Base-by-base conservation (phyloP, 2,329 filamentous ascomycete species). In the Acrodontium crateriforme region DNA sequence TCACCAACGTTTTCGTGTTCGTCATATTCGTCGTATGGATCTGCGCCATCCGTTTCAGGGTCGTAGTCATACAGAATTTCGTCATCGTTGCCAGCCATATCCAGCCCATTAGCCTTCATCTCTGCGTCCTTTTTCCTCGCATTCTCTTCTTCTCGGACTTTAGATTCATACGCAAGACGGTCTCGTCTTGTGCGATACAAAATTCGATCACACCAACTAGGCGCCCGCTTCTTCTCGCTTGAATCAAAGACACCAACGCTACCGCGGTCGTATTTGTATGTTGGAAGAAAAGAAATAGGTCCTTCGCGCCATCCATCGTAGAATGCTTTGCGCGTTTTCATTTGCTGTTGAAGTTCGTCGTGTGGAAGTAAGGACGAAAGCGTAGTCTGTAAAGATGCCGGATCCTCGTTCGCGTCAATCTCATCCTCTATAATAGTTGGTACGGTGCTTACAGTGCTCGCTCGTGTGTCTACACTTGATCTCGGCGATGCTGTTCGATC, bases 251-350 rank as follows among this genome's bases (percentile, higher is more conserved):
- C 69, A 2, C 81, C 81, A 17, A 93, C 72, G 16, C 79, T 92
- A n/a, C 89, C 89, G 16, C 93, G 66, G 46, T 98, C 91, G 43
- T 98, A 98, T 53, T 98, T 98, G 56, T 98, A 98, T 0, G 89
- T 91, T 2, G 89, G 89, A 10, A 95, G 53, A 46, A 98, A 98
- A 1, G 71, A 71, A 31, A 98, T 85, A 1, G 73, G 65, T 0
- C 85, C 89, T 61, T 98, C 89, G 27, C 69, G 68, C 85, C 89
- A 98, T 1, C 85, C 87, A 36, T 93, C 81, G 34, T 92, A 72
- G 37, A 98, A 92, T 0, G 75, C 74, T 48, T 79, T 89, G n/a
- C 72, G 69, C 20, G 71, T 59, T 39, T 68, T 72, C 42, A 92
- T 84, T 34, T 82, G 70, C 31, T 74, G 68, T 4, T 63, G 67